Conservation (phyloP, 305 asterid species). For the Fraxinus xanthoxyloides region DNA sequence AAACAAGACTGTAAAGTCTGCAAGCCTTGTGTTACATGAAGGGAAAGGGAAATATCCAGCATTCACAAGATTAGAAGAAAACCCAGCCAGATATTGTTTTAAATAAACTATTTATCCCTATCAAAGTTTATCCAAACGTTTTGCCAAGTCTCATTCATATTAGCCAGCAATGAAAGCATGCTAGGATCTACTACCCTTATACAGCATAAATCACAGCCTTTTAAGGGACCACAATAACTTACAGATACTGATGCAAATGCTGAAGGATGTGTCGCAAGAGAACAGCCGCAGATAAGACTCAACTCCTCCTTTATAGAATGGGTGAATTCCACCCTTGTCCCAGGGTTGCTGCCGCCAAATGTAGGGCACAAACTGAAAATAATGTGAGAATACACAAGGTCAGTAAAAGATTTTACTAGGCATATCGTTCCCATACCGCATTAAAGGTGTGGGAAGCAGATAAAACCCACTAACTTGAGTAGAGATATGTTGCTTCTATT, state of each 20-base stretch:
- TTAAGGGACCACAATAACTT: conserved; percentile 26
- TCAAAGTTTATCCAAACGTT: neutral
- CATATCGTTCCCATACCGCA: conserved; percentile 7
- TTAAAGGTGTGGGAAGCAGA: neutral
- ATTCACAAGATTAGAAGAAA: neutral
- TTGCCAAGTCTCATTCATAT: neutral
- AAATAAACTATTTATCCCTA: neutral
- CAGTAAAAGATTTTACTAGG: neutral
- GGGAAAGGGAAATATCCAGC: neutral
- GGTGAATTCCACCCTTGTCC: conserved; percentile 75
- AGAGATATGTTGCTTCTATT: neutral
- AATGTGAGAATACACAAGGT: neutral
- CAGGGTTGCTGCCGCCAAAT: conserved; percentile 89
- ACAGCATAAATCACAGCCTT: neutral
- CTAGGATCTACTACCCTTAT: neutral
- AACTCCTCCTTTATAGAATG: conserved; percentile 80
- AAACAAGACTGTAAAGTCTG: neutral
- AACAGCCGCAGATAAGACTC: conserved; percentile 78
- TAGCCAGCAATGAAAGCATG: neutral
- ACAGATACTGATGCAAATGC: conserved; percentile 91
- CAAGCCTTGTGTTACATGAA: neutral
- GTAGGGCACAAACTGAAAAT: conserved; percentile 72
- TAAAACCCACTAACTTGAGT: neutral
- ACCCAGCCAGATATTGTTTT: neutral
- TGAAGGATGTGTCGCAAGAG: conserved; percentile 61